Evolutionary conservation across 2,329 filamentous ascomycete genomes (phyloP).

Genomic region (Claviceps sp.): DNA sequence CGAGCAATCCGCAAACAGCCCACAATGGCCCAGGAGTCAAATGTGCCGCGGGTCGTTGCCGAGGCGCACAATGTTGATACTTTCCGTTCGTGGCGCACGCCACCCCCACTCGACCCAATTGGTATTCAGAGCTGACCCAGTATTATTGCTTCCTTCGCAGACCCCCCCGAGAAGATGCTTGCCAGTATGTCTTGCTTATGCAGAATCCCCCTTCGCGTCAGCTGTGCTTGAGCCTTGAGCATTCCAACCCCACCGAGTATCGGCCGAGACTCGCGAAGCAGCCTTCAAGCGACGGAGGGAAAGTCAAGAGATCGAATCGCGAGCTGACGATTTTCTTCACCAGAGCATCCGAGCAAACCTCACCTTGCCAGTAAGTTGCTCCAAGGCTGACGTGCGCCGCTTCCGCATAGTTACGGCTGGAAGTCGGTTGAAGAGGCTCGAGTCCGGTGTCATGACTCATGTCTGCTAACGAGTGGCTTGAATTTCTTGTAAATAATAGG

Average conservation of each 20-base stretch:
- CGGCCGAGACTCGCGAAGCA: no score
- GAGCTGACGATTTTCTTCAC: slow-evolving; percentile 17
- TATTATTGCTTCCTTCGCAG: slow-evolving; percentile 21
- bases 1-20: no score
- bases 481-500: slow-evolving; percentile 22
- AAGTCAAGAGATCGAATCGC: no score
- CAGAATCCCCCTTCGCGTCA: no score
- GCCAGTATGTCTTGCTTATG: slow-evolving; percentile 36
- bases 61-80: slow-evolving; percentile 70
- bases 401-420: not conserved
- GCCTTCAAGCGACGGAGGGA: no score
- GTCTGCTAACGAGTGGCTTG: not conserved
- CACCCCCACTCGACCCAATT: not conserved
- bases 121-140: not conserved
- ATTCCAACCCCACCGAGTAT: no score
- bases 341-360: slow-evolving; percentile 58
- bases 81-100: slow-evolving; percentile 37
- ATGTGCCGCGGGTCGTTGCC: slow-evolving; percentile 49
- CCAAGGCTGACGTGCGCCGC: not conserved
- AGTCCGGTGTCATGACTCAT: slow-evolving; percentile 1
- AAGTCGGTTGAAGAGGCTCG: not conserved
- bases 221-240: no score
- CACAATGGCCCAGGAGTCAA: slow-evolving; percentile 31
- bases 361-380: slow-evolving; percentile 46
- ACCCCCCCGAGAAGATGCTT: slow-evolving; percentile 54